Evolutionary conservation across 805 yeast species (phyloP).

Genomic region (Scheffersomyces lignosus): DNA sequence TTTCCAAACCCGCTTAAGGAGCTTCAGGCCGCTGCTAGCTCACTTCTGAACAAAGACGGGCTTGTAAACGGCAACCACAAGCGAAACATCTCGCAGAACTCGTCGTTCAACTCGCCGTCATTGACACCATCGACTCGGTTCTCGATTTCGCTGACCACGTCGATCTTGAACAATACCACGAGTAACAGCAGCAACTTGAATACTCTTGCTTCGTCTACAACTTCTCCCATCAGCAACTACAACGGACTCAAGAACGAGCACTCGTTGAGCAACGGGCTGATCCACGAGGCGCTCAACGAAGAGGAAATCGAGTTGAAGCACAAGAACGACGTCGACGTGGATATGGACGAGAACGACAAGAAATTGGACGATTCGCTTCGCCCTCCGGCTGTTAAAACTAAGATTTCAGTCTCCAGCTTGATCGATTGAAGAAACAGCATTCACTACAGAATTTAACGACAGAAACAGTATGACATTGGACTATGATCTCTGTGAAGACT

Average conservation of each 20-base stretch:
- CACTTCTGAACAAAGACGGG: background rate
- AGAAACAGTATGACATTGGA: too few species aligned
- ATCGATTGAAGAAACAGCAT: constrained; percentile 21
- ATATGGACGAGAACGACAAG: constrained; percentile 7
- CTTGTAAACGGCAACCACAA: constrained; percentile 20
- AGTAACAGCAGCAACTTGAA: too few species aligned
- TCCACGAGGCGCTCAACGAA: constrained; percentile 2
- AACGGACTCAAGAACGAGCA: background rate
- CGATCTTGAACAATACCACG: constrained; percentile 2
- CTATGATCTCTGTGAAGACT: too few species aligned
- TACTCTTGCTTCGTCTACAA: constrained; percentile 4
- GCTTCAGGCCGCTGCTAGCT: background rate
- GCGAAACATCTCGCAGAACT: constrained; percentile 29
- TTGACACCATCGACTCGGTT: constrained; percentile 24
- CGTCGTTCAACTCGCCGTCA: constrained; percentile 30
- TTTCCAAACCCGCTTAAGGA: constrained; percentile 38
- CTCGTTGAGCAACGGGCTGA: background rate
- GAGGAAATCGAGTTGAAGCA: background rate
- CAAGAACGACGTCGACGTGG: background rate
- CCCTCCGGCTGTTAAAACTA: constrained; percentile 13
- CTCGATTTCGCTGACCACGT: constrained; percentile 19
- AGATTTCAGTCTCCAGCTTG: constrained; percentile 35
- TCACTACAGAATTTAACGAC: too few species aligned
- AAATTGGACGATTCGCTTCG: constrained; percentile 8
- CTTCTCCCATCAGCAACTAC: constrained; percentile 10